Evolutionary conservation across 192 early-diverging fungal species (phyloP), one percentile per base, ranked within the genome.

Genomic region (Entomortierella lignicola): DNA sequence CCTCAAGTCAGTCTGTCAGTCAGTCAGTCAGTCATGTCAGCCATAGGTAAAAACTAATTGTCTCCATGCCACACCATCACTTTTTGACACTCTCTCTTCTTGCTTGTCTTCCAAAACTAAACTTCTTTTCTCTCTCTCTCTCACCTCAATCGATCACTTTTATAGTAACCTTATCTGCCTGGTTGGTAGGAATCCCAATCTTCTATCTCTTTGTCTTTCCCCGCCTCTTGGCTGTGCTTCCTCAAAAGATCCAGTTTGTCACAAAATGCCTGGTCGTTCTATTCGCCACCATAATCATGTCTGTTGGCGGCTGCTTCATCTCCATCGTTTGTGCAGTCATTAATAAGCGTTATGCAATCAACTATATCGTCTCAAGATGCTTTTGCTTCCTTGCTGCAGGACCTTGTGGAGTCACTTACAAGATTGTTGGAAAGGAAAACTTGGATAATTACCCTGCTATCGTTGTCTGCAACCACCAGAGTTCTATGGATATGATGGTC

Each of bases 381-480:
- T 89, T 91, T 71, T 72, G 81, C 55, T 26, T 70, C 29, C 53
- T 91, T n/a, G 83, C 83, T 4, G 73, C 87, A 30, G 71, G 71
- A 29, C 65, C 90, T 23, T 83, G 88, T 41, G 92, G 89, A 30
- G 69, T 96, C 61, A 72, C 84, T 0, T 86, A 87, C 55, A 86
- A 82, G 34, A 80, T 94, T 15, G 86, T 89, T 31, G 87, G 88
- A 21, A 82, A 86, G 60, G 87, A 91, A 52, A 81, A 91, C 59
- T 60, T 92, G 48, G 71, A 85, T n/a, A 79, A 66, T n/a, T 55
- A 81, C 7, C 92, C 94, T 8, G 89, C 88, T 48, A 83, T 96
- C 20, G 84, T 89, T 32, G 86, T 96, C n/a, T 89, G 89, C 58
- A 97, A 97, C 80, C 96, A 97, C 77, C 96, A 97, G 69, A 90